Conservation (phyloP, 306 rosid species). For the Glycine tomentella region DNA sequence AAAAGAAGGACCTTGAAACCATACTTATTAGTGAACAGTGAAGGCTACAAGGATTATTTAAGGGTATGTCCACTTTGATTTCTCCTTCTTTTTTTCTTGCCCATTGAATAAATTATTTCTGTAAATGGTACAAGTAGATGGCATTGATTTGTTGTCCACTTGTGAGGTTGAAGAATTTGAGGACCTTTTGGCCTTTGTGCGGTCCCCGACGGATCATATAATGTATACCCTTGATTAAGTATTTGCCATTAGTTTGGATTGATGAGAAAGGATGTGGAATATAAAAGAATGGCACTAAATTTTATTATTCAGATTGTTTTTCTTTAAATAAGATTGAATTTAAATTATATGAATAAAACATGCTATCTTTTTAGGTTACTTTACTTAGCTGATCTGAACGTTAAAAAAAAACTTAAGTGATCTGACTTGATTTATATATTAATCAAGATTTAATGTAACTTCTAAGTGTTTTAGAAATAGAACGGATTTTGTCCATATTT, state of each 20-base stretch:
- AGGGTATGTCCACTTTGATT: slow-evolving; percentile 21
- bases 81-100: too few species aligned
- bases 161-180: slow-evolving; percentile 43
- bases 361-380: background rate
- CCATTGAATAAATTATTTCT: background rate
- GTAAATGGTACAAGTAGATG: slow-evolving; percentile 2
- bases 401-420: too few species aligned
- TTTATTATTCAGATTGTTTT: background rate
- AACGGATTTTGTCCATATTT: background rate
- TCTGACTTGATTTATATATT: background rate
- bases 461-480: background rate
- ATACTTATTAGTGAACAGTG: slow-evolving; percentile 2
- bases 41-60: background rate
- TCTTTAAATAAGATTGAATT: background rate
- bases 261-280: background rate
- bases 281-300: background rate
- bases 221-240: slow-evolving; percentile 26
- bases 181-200: slow-evolving; percentile 41
- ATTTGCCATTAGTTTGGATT: background rate
- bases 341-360: background rate
- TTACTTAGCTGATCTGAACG: background rate
- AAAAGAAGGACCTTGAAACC: slow-evolving; percentile 32
- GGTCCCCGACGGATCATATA: slow-evolving; percentile 14
- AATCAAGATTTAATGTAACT: background rate
- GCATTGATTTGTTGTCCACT: slow-evolving; percentile 41